Conservation (phyloP, 805 yeast species). For the Suhomyces vadensis region DNA sequence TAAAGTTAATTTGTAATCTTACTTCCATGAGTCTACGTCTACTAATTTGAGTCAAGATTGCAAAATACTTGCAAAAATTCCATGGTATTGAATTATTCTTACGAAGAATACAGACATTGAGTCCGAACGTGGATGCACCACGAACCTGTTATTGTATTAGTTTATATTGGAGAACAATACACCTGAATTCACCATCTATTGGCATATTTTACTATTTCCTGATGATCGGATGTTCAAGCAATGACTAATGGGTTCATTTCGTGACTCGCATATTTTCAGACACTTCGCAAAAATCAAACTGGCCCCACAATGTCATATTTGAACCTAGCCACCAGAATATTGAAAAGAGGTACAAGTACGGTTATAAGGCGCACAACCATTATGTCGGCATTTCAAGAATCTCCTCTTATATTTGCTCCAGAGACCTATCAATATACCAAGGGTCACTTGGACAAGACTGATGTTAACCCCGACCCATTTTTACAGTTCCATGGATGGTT, state of each 20-base stretch:
- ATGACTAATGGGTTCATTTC: not conserved
- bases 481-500: constrained; percentile 85
- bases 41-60: too few relatives aligned
- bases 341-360: not conserved
- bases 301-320: not conserved
- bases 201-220: too few relatives aligned
- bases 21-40: too few relatives aligned
- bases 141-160: too few relatives aligned
- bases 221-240: too few relatives aligned
- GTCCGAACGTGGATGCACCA: too few relatives aligned
- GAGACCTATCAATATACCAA: constrained; percentile 85
- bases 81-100: too few relatives aligned
- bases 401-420: constrained; percentile 66
- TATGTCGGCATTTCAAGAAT: constrained; percentile 11
- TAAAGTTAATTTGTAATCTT: too few relatives aligned
- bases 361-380: not conserved
- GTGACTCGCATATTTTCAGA: constrained; percentile 1
- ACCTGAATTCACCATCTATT: too few relatives aligned
- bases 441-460: constrained; percentile 53
- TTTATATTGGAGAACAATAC: too few relatives aligned
- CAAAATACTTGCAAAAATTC: too few relatives aligned
- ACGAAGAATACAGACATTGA: too few relatives aligned
- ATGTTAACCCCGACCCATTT: constrained; percentile 63
- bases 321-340: not conserved
- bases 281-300: not conserved